Evolutionary conservation across 306 rosid species (phyloP).

Genomic region (Quercus engelmannii): DNA sequence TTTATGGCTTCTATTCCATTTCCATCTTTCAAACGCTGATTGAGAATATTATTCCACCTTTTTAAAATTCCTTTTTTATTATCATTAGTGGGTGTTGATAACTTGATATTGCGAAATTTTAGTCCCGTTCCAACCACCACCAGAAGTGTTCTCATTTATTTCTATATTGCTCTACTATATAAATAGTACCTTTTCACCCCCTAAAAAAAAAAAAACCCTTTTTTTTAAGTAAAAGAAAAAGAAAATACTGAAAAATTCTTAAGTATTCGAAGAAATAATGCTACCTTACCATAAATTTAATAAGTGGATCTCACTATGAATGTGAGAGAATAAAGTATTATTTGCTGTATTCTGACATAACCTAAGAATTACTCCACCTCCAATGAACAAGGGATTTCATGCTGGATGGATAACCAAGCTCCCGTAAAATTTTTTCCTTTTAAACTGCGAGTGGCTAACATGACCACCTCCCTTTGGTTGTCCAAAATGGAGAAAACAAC

Average conservation of each 20-base stretch:
- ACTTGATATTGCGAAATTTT: neutral
- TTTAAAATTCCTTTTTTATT: neutral
- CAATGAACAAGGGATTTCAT: too few species aligned
- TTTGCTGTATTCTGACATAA: fast-evolving
- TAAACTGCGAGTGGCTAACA: too few species aligned
- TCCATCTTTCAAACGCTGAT: neutral
- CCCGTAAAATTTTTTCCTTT: too few species aligned
- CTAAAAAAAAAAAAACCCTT: neutral
- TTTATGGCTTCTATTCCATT: neutral
- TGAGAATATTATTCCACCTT: neutral
- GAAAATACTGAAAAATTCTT: too few species aligned
- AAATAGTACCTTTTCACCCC: neutral
- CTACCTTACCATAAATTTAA: too few species aligned
- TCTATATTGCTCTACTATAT: neutral
- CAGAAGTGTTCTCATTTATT: neutral
- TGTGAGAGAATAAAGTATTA: too few species aligned
- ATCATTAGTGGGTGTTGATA: neutral
- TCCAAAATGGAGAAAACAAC: too few species aligned
- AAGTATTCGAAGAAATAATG: fast-evolving
- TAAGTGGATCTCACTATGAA: fast-evolving
- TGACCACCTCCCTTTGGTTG: too few species aligned
- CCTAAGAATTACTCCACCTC: too few species aligned
- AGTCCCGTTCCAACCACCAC: neutral
- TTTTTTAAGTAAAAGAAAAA: too few species aligned
- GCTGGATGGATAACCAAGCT: too few species aligned